Conservation (phyloP, 208 protist species). For the Kentomonas sorsogonicus region DNA sequence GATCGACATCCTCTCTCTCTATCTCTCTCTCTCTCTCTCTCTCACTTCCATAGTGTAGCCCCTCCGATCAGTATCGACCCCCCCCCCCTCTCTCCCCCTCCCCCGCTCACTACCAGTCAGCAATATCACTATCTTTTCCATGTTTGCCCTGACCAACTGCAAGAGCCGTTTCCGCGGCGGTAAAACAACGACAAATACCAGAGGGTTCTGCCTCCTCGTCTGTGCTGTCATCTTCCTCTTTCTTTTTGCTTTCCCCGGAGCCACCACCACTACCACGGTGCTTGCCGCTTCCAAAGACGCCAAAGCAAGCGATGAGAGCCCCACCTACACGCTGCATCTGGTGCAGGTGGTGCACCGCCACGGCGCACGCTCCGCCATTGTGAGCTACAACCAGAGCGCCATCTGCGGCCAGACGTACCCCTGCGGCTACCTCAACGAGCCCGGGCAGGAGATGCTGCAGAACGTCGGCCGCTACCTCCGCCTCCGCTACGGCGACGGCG, state of each 20-base stretch:
- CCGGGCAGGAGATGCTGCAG: constrained; percentile 28
- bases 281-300: too few species aligned
- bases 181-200: neutral
- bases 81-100: neutral
- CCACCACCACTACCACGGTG: too few species aligned
- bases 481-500: constrained; percentile 24
- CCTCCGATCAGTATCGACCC: neutral
- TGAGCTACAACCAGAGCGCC: constrained; percentile 28
- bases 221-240: neutral
- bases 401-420: constrained; percentile 27
- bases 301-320: too few species aligned
- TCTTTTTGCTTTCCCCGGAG: neutral
- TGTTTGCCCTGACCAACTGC: neutral
- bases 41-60: neutral
- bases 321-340: constrained; percentile 10
- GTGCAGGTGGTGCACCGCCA: constrained; percentile 46
- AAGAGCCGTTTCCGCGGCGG: neutral
- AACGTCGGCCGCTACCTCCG: constrained; percentile 36
- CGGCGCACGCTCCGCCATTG: constrained; percentile 28
- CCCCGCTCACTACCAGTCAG: too few species aligned
- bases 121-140: too few species aligned
- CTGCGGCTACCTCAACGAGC: constrained; percentile 32
- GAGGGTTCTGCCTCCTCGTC: neutral
- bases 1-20: neutral
- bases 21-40: neutral